Percentiles rank a stretch among this genome's conserved stretches.
These are phyloP conservation scores for Plasmodium yoelii DNA, from an alignment of 169 alveolate species.

Conservation along the genomic window DNA sequence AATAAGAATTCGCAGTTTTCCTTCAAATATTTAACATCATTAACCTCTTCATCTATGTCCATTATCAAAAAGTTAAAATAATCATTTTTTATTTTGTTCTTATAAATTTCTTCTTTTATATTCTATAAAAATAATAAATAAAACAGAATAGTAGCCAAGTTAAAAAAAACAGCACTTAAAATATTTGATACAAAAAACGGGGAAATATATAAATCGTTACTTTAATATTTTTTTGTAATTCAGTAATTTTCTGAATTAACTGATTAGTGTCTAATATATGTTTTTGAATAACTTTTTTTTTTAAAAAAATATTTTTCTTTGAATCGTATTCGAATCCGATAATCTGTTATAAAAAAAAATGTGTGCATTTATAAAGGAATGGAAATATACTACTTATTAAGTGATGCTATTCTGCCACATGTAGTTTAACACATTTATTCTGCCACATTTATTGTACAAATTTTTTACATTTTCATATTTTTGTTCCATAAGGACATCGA, in stretches of 20 bases:
- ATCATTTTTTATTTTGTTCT: slow-evolving; percentile 53
- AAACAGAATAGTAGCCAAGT: too few relatives aligned
- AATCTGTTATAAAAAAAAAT: slow-evolving; percentile 14
- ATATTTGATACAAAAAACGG: too few relatives aligned
- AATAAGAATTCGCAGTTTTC: slow-evolving; percentile 54
- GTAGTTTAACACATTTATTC: too few relatives aligned
- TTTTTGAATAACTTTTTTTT: slow-evolving; percentile 50
- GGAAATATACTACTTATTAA: neutral
- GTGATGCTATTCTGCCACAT: too few relatives aligned
- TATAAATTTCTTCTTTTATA: slow-evolving; percentile 36
- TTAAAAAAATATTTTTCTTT: slow-evolving; percentile 42
- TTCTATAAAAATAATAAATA: slow-evolving; percentile 8
- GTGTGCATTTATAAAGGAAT: neutral
- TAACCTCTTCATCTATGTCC: slow-evolving; percentile 58
- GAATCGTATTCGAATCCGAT: slow-evolving; percentile 62
- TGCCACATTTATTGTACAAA: neutral
- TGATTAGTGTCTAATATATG: slow-evolving; percentile 41
- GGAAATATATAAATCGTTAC: slow-evolving; percentile 1
- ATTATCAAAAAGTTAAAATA: slow-evolving; percentile 35
- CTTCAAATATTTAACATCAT: slow-evolving; percentile 56
- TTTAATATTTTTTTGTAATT: slow-evolving; percentile 34
- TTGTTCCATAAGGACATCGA: slow-evolving; percentile 58
- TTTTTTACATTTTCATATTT: slow-evolving; percentile 55
- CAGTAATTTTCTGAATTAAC: slow-evolving; percentile 25
- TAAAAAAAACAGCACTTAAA: neutral